These are phyloP conservation scores for Glycyrrhiza uralensis DNA, from an alignment of 306 rosid genomes.

Conservation along the genomic window DNA sequence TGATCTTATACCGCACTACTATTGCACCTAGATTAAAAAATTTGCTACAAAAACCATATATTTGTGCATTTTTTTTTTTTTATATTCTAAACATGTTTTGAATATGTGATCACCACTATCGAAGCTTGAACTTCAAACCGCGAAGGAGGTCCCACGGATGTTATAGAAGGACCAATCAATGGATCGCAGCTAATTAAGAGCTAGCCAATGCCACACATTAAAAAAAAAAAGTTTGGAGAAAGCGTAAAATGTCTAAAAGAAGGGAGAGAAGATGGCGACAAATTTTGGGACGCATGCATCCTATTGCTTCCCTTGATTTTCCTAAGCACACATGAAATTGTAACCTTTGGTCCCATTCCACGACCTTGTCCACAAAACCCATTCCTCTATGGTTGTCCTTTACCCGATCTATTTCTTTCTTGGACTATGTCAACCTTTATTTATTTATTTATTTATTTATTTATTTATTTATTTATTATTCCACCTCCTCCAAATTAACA, in stretches of 20 bases:
- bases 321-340: constrained; percentile 31
- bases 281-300: constrained; percentile 23
- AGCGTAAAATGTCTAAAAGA: constrained; percentile 17
- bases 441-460: neutral
- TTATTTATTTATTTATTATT: neutral
- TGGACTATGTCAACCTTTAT: neutral
- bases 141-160: constrained; percentile 24
- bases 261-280: constrained; percentile 23
- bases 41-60: no score
- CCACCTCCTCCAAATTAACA: neutral
- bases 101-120: no score
- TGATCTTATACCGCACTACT: no score
- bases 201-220: neutral
- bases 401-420: neutral
- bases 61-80: no score
- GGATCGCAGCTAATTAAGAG: constrained; percentile 6
- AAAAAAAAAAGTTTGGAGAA: constrained; percentile 17
- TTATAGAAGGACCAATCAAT: neutral
- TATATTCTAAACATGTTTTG: no score
- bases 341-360: constrained; percentile 18
- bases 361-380: neutral
- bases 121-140: neutral
- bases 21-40: no score
- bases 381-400: neutral
- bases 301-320: constrained; percentile 30